Evolutionary conservation across 2,329 filamentous ascomycete species (phyloP).

Genomic region (Pyrenochaeta sp.): DNA sequence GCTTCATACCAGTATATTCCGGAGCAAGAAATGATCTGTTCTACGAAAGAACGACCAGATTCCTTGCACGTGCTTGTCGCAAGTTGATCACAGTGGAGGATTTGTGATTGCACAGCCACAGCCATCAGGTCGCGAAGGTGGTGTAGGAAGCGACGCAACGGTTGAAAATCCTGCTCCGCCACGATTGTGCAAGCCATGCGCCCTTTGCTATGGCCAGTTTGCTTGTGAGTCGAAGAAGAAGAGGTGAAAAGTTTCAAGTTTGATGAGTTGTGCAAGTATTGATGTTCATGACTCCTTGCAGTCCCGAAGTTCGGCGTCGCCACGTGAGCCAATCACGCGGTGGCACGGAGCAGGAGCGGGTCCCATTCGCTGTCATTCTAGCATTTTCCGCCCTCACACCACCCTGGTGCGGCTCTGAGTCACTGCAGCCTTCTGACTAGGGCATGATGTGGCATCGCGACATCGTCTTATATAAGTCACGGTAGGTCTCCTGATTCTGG

Average conservation of each 20-base stretch:
- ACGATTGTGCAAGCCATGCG: constrained; percentile 4
- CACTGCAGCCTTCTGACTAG: constrained; percentile 45
- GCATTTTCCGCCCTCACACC: constrained; percentile 33
- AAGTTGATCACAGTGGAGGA: background rate
- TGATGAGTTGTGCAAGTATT: constrained; percentile 27
- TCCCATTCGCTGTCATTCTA: constrained; percentile 26
- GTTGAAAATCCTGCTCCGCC: background rate
- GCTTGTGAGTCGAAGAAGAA: constrained; percentile 21
- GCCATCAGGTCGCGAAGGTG: background rate
- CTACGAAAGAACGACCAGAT: background rate
- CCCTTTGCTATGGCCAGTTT: constrained; percentile 6
- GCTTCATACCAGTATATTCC: background rate
- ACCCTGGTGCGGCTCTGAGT: constrained; percentile 43
- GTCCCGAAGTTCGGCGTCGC: constrained; percentile 38
- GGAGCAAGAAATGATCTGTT: background rate
- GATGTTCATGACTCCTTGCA: constrained; percentile 32
- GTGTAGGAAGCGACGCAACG: background rate
- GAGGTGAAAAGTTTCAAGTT: constrained; percentile 20
- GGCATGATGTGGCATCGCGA: constrained; percentile 29
- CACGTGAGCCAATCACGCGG: constrained; percentile 41
- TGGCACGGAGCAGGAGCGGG: constrained; percentile 27
- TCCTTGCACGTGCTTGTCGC: background rate
- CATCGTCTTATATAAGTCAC: constrained; percentile 38
- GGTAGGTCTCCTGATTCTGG: constrained; percentile 20
- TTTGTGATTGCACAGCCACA: constrained; percentile 9